Evolutionary conservation across 1,139 yeast species (phyloP).

Genomic region (Geotrichum carabidarum): DNA sequence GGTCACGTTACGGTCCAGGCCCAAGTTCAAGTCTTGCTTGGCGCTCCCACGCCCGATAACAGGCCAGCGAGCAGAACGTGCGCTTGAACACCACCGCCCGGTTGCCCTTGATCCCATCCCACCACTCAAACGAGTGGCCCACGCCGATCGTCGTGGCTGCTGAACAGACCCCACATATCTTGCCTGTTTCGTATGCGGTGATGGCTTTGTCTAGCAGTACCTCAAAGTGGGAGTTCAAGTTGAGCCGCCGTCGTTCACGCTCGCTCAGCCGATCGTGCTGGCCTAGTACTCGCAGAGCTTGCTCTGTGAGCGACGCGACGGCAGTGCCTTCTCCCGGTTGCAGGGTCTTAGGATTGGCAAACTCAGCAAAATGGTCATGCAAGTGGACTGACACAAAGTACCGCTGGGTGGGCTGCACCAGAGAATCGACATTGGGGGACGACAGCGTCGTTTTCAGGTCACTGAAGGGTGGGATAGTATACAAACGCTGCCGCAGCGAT

Average conservation of each 20-base stretch:
- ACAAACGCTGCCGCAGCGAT: background rate
- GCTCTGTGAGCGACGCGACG: conserved; percentile 43
- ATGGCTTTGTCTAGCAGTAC: conserved; percentile 43
- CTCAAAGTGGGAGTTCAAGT: conserved; percentile 40
- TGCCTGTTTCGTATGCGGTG: conserved; percentile 44
- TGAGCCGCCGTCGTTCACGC: conserved; percentile 44
- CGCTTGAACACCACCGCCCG: conserved; percentile 20
- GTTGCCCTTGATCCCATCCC: conserved; percentile 41
- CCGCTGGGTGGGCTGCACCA: conserved; percentile 4
- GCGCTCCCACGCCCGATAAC: conserved; percentile 24
- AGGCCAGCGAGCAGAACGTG: conserved; percentile 26
- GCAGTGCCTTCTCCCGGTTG: conserved; percentile 17
- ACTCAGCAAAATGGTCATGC: background rate
- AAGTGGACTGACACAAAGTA: conserved; percentile 15
- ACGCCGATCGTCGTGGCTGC: conserved; percentile 45
- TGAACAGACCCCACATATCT: conserved; percentile 49
- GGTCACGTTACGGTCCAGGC: background rate
- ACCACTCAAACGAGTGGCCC: conserved; percentile 58
- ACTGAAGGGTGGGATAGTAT: conserved; percentile 17
- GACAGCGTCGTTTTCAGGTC: conserved; percentile 19
- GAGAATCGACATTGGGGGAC: conserved; percentile 24
- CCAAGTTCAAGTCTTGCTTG: background rate
- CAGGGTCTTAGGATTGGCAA: conserved; percentile 10
- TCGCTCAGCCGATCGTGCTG: conserved; percentile 42
- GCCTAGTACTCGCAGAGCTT: conserved; percentile 45